These are phyloP conservation scores for Claviceps lovelessii DNA, from an alignment of 2,329 filamentous ascomycete genomes.

Conservation along the genomic window DNA sequence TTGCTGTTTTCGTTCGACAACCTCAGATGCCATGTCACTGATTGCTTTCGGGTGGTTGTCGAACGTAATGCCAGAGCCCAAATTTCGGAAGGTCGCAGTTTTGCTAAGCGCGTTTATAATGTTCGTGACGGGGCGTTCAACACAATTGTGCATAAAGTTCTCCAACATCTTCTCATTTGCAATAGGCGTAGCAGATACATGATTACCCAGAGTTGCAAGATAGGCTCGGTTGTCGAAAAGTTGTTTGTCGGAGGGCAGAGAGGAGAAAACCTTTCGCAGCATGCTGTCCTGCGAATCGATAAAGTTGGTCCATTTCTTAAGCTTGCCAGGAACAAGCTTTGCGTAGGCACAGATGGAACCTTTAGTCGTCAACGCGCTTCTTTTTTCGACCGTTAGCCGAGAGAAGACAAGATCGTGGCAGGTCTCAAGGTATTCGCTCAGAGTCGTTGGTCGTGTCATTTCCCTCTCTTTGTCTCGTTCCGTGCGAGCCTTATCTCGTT, in stretches of 20 bases:
- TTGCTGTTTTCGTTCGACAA: too few species aligned
- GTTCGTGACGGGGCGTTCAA: neutral
- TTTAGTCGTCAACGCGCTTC: too few species aligned
- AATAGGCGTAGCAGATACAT: neutral
- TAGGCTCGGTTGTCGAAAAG: neutral
- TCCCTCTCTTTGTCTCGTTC: too few species aligned
- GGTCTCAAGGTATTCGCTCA: too few species aligned
- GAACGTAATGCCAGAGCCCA: neutral
- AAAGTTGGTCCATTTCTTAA: neutral
- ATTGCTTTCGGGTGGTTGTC: neutral
- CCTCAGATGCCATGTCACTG: too few species aligned
- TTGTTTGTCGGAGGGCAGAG: neutral
- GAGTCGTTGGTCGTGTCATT: too few species aligned
- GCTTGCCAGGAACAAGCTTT: neutral
- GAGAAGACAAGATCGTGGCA: too few species aligned
- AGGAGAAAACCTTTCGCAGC: neutral
- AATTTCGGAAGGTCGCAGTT: neutral
- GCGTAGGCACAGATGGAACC: too few species aligned
- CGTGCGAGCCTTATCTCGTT: too few species aligned
- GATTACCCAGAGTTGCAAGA: neutral
- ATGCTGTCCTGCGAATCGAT: neutral
- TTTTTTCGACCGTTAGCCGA: too few species aligned
- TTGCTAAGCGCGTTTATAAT: neutral
- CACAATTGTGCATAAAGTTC: neutral
- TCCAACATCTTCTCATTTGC: neutral